Base-by-base conservation (phyloP, 345 rosid genomes). In the Eucalyptus tenuipes region DNA sequence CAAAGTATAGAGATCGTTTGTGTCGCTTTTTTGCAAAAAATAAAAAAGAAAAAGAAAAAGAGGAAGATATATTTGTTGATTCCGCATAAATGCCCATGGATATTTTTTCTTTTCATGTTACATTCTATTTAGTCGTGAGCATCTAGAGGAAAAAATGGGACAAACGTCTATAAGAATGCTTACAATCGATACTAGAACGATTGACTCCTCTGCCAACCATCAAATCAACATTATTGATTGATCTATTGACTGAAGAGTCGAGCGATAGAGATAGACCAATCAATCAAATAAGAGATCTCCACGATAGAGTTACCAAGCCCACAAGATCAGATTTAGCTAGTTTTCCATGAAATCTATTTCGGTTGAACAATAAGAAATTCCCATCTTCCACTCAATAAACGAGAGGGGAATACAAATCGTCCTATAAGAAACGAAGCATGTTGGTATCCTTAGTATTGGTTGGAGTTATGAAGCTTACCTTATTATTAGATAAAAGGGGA, bases 231-330 rank as follows among this genome's bases (percentile, higher is more conserved):
- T n/a, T 0, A 52, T 52, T 52, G 1, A 1, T 52, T 18, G 1
- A 52, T 2, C 24, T 52, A 1, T 52, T 52, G 1, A 52, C 0
- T 0, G 10, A 0, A 18, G 18, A 18, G 10, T 52, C 0, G 0
- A 52, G 57, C 24, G 57, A 7, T 9, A 1, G 1, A 18, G 4
- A 52, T 20, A 7, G 2, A 52, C 4, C 24, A 52, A 0, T 52
- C 10, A 22, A 52, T 9, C 2, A 52, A 52, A 52, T 52, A 52
- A 52, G 24, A 52, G 4, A 18, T 52, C 1, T 52, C 1, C 0
- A 0, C 1, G 57, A 52, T 52, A 52, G 24, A 52, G 4, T 7
- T 7, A 18, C 0, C 57, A 20, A 20, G 57, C 24, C 57, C 55
- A 52, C 2, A 0, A 8, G 57, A 52, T 52, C 2, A 0, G 9